A percentile compares a stretch with the other conserved stretches of the same genome.
phyloP scores from a whole-genome alignment of 2,329 filamentous ascomycete genomes.

The Nannizzia gypsea region DNA sequence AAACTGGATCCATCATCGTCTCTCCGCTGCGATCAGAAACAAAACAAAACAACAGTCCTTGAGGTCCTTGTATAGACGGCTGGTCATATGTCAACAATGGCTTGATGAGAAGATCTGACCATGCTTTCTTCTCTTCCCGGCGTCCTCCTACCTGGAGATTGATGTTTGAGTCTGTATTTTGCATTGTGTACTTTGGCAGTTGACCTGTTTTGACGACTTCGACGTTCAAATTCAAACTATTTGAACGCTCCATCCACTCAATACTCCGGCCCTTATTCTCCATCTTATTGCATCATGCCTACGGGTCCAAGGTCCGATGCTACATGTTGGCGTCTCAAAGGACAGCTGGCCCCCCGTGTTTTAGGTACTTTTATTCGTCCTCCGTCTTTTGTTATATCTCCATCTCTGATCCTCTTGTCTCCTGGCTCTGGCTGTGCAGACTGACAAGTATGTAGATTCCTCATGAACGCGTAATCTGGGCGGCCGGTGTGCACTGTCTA shows the following conservation, averaged over 20 bases:
- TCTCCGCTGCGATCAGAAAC: not conserved
- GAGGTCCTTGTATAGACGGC: not conserved
- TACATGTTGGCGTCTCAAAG: not conserved
- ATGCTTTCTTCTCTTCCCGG: too few species aligned
- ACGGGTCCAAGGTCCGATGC: not conserved
- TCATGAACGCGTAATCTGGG: slow-evolving; percentile 1
- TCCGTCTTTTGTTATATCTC: not conserved
- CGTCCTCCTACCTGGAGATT: not conserved
- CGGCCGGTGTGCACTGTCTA: not conserved
- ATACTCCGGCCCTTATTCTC: not conserved
- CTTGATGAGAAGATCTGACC: not conserved
- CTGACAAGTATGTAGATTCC: not conserved
- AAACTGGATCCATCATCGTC: not conserved
- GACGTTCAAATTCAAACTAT: not conserved
- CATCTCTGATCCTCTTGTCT: not conserved
- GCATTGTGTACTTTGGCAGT: too few species aligned
- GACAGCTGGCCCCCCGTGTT: not conserved
- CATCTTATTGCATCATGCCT: not conserved
- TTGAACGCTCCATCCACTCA: not conserved
- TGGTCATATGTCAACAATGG: not conserved
- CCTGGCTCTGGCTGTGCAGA: not conserved
- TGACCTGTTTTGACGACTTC: too few species aligned
- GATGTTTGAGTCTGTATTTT: not conserved
- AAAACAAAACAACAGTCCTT: not conserved
- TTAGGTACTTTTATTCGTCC: not conserved